Evolutionary conservation across 306 rosid species (phyloP).

Genomic region (Corylus americana): DNA sequence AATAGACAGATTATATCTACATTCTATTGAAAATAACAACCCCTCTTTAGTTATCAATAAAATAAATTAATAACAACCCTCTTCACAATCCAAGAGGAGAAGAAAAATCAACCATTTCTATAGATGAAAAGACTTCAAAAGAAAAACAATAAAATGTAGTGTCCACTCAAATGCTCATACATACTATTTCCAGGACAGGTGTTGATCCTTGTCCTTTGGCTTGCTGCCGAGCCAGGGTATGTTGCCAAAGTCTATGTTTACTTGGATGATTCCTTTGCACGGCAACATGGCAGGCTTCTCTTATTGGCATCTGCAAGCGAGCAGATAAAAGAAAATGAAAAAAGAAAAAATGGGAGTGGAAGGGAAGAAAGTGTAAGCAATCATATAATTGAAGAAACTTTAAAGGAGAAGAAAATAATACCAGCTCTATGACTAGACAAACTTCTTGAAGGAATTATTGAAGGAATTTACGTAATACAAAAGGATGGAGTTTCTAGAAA

Average conservation of each 20-base stretch:
- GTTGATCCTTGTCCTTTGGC: slow-evolving; percentile 56
- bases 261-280: slow-evolving; percentile 76
- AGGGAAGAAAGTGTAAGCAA: not conserved
- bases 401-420: not conserved
- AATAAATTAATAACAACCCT: not conserved
- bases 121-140: not conserved
- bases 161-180: slow-evolving; percentile 29
- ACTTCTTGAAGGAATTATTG: not conserved
- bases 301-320: slow-evolving; percentile 79
- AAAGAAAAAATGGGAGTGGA: not conserved
- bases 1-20: slow-evolving; percentile 5
- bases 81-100: slow-evolving; percentile 2
- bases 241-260: slow-evolving; percentile 93
- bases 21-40: not conserved
- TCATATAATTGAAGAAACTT: not conserved
- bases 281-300: slow-evolving; percentile 98
- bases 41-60: not conserved
- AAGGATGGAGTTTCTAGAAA: not conserved
- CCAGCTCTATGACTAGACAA: not conserved
- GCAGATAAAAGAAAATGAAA: slow-evolving; percentile 13
- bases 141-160: slow-evolving; percentile 1
- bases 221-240: slow-evolving; percentile 83
- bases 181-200: slow-evolving; percentile 92
- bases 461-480: not conserved
- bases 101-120: not conserved